A percentile compares a stretch with the other conserved stretches of the same genome.
These are phyloP conservation scores for Sporisorium reilianum DNA, from an alignment of 1,284 basidiomycete species.

Conservation along the genomic window DNA sequence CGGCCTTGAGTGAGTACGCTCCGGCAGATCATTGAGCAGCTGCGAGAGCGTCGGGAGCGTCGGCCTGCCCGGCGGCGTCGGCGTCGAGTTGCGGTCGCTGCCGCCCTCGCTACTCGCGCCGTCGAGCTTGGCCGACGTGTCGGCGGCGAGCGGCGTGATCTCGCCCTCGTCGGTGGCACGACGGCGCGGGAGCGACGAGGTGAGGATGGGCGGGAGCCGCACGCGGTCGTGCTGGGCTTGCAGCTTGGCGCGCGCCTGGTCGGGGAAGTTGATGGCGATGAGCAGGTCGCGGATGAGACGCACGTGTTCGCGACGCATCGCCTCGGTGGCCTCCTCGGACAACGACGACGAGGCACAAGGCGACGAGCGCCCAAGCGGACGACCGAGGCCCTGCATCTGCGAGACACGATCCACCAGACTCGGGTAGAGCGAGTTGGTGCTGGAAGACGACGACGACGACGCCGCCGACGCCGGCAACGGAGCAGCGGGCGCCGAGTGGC, in stretches of 20 bases:
- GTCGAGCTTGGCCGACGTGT: neutral
- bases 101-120: constrained; percentile 6
- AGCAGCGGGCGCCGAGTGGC: constrained; percentile 27
- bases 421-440: constrained; percentile 43
- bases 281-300: constrained; percentile 54
- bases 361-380: constrained; percentile 8
- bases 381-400: constrained; percentile 46
- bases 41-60: constrained; percentile 53
- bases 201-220: constrained; percentile 43
- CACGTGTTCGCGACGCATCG: constrained; percentile 45
- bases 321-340: constrained; percentile 18
- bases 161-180: constrained; percentile 26
- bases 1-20: constrained; percentile 2
- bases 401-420: constrained; percentile 45
- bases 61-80: constrained; percentile 40
- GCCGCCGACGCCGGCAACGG: constrained; percentile 18
- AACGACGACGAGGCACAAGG: neutral
- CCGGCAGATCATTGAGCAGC: constrained; percentile 49
- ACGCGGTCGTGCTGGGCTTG: constrained; percentile 17
- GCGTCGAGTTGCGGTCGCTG: constrained; percentile 38
- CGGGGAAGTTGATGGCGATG: constrained; percentile 61
- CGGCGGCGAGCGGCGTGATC: constrained; percentile 20
- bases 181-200: neutral
- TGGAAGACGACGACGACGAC: constrained; percentile 19
- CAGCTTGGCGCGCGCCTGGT: constrained; percentile 28